Evolutionary conservation across 2,329 filamentous ascomycete species (phyloP), one percentile per base, ranked within the genome.

Genomic region (Penicillium aurantiogriseum): DNA sequence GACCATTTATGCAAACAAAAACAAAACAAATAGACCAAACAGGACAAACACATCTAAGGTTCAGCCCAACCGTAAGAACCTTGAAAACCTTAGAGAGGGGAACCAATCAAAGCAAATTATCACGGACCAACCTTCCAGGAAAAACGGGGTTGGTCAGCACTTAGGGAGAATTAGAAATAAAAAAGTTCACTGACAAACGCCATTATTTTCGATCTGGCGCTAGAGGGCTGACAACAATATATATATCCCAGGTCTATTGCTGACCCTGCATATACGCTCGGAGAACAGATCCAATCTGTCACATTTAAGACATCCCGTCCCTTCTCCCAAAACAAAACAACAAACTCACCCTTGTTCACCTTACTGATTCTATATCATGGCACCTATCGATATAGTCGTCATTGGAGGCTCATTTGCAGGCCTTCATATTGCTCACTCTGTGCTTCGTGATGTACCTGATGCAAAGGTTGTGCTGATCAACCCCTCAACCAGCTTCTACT

Each of bases 381-480:
- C 62, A 33, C 54, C 60, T 33, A 58, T 56, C 39, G 58, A 62
- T 7, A 46, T 77, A 40, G 69, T 76, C 39, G 63, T 78, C 47
- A 68, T 78, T 46, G 76, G 76, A 47, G 76, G 65, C 59, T 76
- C 72, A 17, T 70, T 67, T 56, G 70, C 71, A 11, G 76, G 75
- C 40, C 54, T 75, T 6, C 56, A 54, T 29, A 66, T 72, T n/a
- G 72, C 74, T 35, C 74, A 77, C 55, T 63, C 67, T 15, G 64
- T 79, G 47, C 70, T 78, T 25, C 70, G 71, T 51, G 67, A 69
- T 46, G 65, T 68, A 45, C 66, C 70, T 19, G 57, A 63, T 6
- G 61, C 71, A 67, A 82, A 82, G 56, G 71, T 87, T 43, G 79
- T 80, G 52, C 72, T 85, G 19, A 76, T 88, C 63, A 80, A 81